Percentiles rank a stretch among this genome's conserved stretches.
Evolutionary conservation across 2,329 filamentous ascomycete genomes (phyloP).

Genomic region (Trichophaea hybrida): DNA sequence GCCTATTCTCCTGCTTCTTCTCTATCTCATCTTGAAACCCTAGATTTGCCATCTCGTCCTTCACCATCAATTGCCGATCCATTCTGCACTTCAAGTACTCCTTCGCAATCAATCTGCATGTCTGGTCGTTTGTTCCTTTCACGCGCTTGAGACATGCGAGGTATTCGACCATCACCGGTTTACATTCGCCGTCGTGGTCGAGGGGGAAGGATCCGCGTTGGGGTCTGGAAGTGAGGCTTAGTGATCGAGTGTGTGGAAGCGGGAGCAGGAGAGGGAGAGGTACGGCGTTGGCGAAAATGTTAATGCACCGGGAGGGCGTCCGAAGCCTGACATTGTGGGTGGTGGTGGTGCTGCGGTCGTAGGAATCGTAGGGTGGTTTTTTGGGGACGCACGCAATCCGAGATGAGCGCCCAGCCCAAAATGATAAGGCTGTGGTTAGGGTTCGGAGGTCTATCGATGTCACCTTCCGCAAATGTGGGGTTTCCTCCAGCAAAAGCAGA

Average conservation of each 20-base stretch:
- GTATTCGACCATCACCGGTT: constrained; percentile 71
- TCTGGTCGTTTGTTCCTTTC: constrained; percentile 69
- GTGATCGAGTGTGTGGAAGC: neutral
- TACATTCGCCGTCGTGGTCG: constrained; percentile 94
- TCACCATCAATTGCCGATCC: constrained; percentile 95
- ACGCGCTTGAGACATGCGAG: constrained; percentile 74
- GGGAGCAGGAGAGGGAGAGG: neutral
- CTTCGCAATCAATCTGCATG: constrained; percentile 76
- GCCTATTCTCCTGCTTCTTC: constrained; percentile 29
- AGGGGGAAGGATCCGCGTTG: constrained; percentile 92
- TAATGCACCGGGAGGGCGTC: constrained; percentile 25
- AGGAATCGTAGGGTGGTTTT: neutral
- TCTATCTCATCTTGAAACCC: constrained; percentile 48
- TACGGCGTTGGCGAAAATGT: constrained; percentile 27
- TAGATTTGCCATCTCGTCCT: constrained; percentile 85
- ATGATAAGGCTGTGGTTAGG: neutral
- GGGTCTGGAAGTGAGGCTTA: constrained; percentile 40
- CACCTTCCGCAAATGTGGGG: neutral
- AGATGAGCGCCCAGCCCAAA: neutral
- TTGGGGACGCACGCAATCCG: neutral
- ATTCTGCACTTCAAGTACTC: constrained; percentile 82
- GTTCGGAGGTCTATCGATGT: neutral
- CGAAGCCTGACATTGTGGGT: constrained; percentile 22
- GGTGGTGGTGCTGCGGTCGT: neutral
- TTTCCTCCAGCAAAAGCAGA: too few relatives aligned